phyloP scores from a whole-genome alignment of 2,329 filamentous ascomycete species.

The Juglanconis sp. region DNA sequence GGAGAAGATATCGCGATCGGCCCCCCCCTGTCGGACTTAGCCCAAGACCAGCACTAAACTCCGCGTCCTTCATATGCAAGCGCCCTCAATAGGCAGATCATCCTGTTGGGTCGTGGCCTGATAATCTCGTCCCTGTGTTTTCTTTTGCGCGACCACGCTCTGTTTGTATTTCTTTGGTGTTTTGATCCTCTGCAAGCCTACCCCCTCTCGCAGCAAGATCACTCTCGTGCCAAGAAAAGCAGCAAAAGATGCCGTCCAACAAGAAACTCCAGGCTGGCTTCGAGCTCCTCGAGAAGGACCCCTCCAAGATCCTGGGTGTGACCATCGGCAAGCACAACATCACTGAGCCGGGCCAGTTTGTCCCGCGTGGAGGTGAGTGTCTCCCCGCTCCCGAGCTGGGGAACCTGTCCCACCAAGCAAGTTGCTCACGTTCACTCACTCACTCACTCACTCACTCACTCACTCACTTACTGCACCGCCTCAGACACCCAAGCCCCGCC shows the following conservation, averaged over 20 bases:
- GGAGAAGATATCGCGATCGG: too few species aligned
- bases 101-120: too few species aligned
- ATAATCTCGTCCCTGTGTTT: too few species aligned
- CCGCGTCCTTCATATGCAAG: too few species aligned
- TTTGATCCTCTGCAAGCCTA: too few species aligned
- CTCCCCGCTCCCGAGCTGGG: background rate
- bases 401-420: background rate
- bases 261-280: conserved; percentile 6
- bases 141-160: too few species aligned
- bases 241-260: conserved; percentile 11
- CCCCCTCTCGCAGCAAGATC: too few species aligned
- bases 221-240: background rate
- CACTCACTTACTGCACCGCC: background rate
- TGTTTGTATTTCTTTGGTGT: too few species aligned
- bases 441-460: background rate
- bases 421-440: background rate
- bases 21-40: too few species aligned
- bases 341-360: conserved; percentile 7
- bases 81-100: too few species aligned
- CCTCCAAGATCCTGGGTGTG: conserved; percentile 13
- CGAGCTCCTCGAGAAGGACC: conserved; percentile 5
- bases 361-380: conserved; percentile 8
- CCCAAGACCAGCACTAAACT: too few species aligned
- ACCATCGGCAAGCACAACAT: conserved; percentile 6
- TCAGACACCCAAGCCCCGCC: conserved; percentile 7